Base-by-base conservation (phyloP, 176 grass and related monocot species). In the Hyparrhenia diplandra region DNA sequence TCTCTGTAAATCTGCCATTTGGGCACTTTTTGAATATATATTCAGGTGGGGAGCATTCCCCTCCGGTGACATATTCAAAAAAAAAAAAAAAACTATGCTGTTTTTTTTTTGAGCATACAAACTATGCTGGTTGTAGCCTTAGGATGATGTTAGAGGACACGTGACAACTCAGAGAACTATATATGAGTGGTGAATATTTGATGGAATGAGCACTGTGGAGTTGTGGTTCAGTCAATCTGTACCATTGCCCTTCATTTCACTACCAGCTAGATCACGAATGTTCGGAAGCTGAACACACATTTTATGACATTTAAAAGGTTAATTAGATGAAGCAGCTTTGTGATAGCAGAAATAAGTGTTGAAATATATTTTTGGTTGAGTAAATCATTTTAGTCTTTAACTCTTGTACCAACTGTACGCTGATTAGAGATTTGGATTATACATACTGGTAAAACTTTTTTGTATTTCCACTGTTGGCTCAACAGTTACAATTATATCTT, bases 121-220 rank as follows among this genome's bases (percentile, higher is more conserved):
- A 52, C 5, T 73, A 92, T 67, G 78, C 84, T 14, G 87, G 84
- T 16, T 85, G 84, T 87, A 91, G 82, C 82, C 76, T 89, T 54
- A 69, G 71, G 28, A 4, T 4, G 62, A 85, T 84, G 75, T 74
- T 80, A 80, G 81, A 73, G 20, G 80, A 80, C 46, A 83, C 10
- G 6, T 66, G 20, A 69, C 18, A 46, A 7, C 27, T 64, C 28
- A 64, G 55, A 34, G 82, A 65, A 35, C 10, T n/a, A 9, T 55
- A 29, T 45, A 67, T 7, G 45, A 65, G 45, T 18, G 55, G 74
- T 73, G 55, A 8, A 77, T 47, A 63, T 71, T 70, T 69, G 18
- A 47, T 35, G 30, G 49, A 63, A 75, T 75, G 58, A 66, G 66
- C 59, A 66, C 35, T 30, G 7, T 57, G 46, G 80, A 49, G 58